These are phyloP conservation scores for Annulohypoxylon bovei DNA, from an alignment of 495 filamentous ascomycete species.

Conservation along the genomic window DNA sequence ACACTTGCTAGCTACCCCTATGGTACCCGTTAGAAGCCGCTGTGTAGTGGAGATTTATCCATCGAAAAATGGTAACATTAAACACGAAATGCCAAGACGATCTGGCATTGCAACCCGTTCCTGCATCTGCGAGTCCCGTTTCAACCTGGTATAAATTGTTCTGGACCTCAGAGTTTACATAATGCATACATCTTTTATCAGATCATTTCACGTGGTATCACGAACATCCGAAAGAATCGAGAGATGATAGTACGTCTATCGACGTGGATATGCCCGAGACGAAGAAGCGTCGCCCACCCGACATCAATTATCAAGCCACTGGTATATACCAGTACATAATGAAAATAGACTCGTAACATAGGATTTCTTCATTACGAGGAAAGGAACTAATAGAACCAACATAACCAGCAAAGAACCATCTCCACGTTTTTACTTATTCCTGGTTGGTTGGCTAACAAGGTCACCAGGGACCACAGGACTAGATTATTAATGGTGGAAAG, in stretches of 20 bases:
- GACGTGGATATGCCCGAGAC: constrained; percentile 8
- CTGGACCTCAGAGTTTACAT: constrained; percentile 20
- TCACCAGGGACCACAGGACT: constrained; percentile 7
- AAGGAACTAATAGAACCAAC: not conserved
- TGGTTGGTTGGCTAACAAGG: constrained; percentile 11
- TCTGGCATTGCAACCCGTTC: constrained; percentile 38
- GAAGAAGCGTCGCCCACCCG: not conserved
- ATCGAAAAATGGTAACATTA: not conserved
- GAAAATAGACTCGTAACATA: constrained; percentile 7
- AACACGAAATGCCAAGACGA: constrained; percentile 26
- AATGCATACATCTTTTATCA: constrained; percentile 9
- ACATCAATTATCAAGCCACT: constrained; percentile 10
- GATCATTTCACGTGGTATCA: constrained; percentile 36
- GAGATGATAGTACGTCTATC: constrained; percentile 13
- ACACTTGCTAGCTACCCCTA: constrained; percentile 3
- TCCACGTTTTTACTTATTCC: constrained; percentile 15
- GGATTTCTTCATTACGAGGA: not conserved
- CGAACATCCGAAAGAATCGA: constrained; percentile 30
- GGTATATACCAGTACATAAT: constrained; percentile 13
- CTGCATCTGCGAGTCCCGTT: constrained; percentile 31
- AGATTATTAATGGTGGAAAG: not conserved
- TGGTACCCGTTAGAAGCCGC: constrained; percentile 31
- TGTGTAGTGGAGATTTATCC: constrained; percentile 4
- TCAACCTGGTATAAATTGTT: constrained; percentile 12
- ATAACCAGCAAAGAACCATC: constrained; percentile 9